Evolutionary conservation across 306 rosid genomes (phyloP).

Genomic region (Cucumis melo): DNA sequence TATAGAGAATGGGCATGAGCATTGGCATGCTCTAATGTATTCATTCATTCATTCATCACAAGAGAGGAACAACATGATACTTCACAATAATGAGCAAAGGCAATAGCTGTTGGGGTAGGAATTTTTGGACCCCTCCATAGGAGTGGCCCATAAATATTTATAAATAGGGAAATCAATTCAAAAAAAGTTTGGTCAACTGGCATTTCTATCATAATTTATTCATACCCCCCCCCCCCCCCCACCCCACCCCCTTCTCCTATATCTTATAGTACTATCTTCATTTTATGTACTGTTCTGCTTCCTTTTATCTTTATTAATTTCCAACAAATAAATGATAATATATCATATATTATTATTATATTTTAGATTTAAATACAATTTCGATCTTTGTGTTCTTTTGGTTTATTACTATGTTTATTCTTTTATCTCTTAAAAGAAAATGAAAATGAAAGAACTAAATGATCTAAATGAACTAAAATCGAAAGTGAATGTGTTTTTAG

Average conservation of each 20-base stretch:
- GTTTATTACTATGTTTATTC: no score
- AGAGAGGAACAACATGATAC: slow-evolving; percentile 7
- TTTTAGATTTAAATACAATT: no score
- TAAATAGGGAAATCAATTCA: not conserved
- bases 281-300: not conserved
- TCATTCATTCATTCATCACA: not conserved
- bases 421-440: no score
- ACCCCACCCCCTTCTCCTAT: not conserved
- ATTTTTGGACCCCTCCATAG: slow-evolving; percentile 3
- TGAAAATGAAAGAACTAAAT: no score
- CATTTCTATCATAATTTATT: not conserved
- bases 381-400: no score
- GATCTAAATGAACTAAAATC: no score
- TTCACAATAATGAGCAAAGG: not conserved
- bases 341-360: no score
- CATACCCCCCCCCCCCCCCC: not conserved
- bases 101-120: not conserved
- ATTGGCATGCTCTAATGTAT: not conserved
- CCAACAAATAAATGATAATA: no score
- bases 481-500: no score
- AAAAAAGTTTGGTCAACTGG: slow-evolving; percentile 6
- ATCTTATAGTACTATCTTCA: not conserved
- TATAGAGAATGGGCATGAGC: not conserved
- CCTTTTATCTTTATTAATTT: no score
- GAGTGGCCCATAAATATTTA: not conserved